Percentiles rank a stretch among this genome's conserved stretches.
phyloP scores from a whole-genome alignment of 1,139 yeast species.

The Petasospora fabianii region DNA sequence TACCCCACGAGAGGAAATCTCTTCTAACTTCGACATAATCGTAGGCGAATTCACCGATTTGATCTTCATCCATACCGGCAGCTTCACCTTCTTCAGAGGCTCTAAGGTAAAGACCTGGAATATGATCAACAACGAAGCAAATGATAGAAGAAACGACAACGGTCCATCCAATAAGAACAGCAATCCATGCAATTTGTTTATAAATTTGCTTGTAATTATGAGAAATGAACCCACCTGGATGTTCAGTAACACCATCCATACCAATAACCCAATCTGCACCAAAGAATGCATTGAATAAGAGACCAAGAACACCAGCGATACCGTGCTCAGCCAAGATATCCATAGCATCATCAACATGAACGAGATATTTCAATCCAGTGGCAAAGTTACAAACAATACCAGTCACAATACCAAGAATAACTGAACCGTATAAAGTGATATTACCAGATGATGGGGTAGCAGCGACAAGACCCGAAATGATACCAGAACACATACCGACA shows the following conservation, averaged over 20 bases:
- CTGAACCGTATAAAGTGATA: constrained; percentile 90
- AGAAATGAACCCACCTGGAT: constrained; percentile 87
- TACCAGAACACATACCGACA: constrained; percentile 93
- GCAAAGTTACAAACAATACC: constrained; percentile 87
- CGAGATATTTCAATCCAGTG: constrained; percentile 79
- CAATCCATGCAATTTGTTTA: constrained; percentile 79
- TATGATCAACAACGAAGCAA: constrained; percentile 67
- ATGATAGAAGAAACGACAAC: constrained; percentile 73
- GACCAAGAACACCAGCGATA: constrained; percentile 87
- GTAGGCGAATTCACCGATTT: constrained; percentile 96
- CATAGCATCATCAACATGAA: constrained; percentile 84
- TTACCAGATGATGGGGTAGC: constrained; percentile 94
- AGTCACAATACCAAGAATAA: constrained; percentile 74
- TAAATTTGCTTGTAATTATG: constrained; percentile 91
- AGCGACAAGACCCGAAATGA: constrained; percentile 92
- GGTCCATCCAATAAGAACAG: constrained; percentile 74
- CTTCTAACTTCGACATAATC: constrained; percentile 96
- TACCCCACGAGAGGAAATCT: constrained; percentile 75
- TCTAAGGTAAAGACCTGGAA: constrained; percentile 81
- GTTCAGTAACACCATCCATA: constrained; percentile 78
- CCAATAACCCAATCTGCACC: constrained; percentile 88
- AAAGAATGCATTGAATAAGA: constrained; percentile 81
- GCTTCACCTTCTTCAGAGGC: constrained; percentile 84
- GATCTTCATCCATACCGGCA: constrained; percentile 91
- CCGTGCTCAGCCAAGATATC: constrained; percentile 99